These are phyloP conservation scores for Tetraselmis striata DNA, from an alignment of 139 green algal genomes.

Conservation along the genomic window DNA sequence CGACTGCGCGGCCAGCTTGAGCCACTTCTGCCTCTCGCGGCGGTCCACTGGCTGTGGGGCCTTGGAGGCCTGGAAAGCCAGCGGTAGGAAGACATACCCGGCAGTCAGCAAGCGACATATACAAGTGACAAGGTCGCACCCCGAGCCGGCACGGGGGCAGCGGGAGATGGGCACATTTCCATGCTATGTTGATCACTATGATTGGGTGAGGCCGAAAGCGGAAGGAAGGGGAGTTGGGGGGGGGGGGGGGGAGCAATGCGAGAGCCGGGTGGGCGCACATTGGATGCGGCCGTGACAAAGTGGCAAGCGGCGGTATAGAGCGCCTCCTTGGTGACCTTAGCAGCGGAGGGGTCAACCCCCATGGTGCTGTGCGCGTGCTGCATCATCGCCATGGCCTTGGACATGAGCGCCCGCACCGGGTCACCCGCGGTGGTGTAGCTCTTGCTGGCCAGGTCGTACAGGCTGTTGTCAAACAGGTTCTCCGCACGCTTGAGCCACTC, in stretches of 20 bases:
- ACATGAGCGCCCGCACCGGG: conserved; percentile 1
- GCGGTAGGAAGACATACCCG: no score
- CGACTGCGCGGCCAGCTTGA: conserved; percentile 6
- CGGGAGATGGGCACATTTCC: no score
- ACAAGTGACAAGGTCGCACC: no score
- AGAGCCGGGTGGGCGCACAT: no score
- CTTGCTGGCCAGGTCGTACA: conserved; percentile 10
- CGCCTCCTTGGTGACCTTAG: not conserved
- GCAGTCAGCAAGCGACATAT: no score
- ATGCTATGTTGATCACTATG: no score
- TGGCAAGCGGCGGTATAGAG: not conserved
- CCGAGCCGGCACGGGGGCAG: no score
- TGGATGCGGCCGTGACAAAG: not conserved
- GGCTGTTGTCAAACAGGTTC: conserved; percentile 25
- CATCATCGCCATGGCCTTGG: not conserved
- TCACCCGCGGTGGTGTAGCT: conserved; percentile 16
- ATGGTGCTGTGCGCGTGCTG: not conserved
- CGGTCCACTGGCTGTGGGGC: not conserved
- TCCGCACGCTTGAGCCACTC: conserved; percentile 28
- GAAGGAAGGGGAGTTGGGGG: no score
- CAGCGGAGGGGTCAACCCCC: no score
- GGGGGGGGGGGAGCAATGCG: no score
- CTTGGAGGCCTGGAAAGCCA: not conserved
- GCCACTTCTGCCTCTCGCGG: not conserved
- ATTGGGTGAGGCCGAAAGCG: no score